phyloP scores from a whole-genome alignment of 2,329 filamentous ascomycete species.

The Cryphonectria nitschkei region DNA sequence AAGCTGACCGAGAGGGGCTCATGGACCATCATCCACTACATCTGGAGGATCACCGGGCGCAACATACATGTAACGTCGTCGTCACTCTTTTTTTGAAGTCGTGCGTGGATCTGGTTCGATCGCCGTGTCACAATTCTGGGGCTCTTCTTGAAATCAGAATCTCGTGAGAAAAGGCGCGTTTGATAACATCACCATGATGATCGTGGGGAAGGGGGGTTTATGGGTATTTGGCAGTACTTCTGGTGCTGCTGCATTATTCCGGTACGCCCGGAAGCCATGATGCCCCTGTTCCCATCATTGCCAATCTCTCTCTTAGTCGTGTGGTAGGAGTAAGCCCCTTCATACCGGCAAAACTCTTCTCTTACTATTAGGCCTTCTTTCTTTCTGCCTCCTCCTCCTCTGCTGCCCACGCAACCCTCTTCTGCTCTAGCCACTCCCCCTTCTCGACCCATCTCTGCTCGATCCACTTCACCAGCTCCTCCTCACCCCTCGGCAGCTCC shows the following conservation, averaged over 20 bases:
- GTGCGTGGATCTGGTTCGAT: no score
- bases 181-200: neutral
- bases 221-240: neutral
- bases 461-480: conserved; percentile 54
- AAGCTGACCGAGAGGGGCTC: no score
- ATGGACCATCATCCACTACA: no score
- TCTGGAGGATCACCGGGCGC: neutral
- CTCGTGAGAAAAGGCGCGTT: no score
- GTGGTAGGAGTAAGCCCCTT: neutral
- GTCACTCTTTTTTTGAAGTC: neutral
- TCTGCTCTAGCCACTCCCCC: conserved; percentile 53
- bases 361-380: neutral
- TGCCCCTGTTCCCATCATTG: neutral
- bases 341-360: neutral
- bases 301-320: neutral
- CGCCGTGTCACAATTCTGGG: neutral
- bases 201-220: neutral
- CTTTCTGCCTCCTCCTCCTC: conserved; percentile 21
- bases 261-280: neutral
- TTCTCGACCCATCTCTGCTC: conserved; percentile 58
- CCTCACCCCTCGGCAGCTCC: conserved; percentile 51
- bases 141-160: no score
- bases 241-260: neutral
- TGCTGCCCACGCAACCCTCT: conserved; percentile 46
- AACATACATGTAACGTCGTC: neutral